A percentile compares a stretch with the other conserved stretches of the same genome.
Conservation (phyloP, 1,284 basidiomycete species). For the Ganoderma sp. region DNA sequence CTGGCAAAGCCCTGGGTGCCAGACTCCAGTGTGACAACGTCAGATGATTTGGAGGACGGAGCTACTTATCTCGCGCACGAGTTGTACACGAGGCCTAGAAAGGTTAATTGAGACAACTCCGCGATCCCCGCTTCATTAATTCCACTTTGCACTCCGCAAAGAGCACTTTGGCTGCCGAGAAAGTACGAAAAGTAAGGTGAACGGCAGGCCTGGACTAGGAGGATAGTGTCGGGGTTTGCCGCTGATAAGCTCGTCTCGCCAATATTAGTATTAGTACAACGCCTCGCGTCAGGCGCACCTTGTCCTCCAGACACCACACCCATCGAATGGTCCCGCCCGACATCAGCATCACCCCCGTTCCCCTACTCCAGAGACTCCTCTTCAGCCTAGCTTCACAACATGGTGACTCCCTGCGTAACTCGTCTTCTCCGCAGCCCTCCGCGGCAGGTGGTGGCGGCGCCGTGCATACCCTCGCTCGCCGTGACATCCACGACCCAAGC, state of each 20-base stretch:
- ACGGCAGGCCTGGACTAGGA: neutral
- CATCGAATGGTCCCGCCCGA: slow-evolving; percentile 42
- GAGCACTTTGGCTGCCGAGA: neutral
- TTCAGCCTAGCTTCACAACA: slow-evolving; percentile 51
- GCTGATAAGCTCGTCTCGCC: slow-evolving; percentile 30
- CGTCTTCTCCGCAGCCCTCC: slow-evolving; percentile 30
- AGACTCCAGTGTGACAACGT: neutral
- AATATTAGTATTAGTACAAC: slow-evolving; percentile 11
- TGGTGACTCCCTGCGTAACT: slow-evolving; percentile 47
- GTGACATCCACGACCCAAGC: slow-evolving; percentile 43
- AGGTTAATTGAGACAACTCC: slow-evolving; percentile 1
- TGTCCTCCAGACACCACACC: slow-evolving; percentile 24
- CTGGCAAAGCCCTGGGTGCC: neutral
- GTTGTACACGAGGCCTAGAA: neutral
- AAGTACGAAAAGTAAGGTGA: slow-evolving; percentile 1
- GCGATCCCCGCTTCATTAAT: neutral
- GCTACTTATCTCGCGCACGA: neutral
- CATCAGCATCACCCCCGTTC: slow-evolving; percentile 17
- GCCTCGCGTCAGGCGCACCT: slow-evolving; percentile 24
- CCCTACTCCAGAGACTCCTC: slow-evolving; percentile 49
- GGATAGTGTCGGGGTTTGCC: slow-evolving; percentile 16
- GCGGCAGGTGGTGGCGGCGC: slow-evolving; percentile 4
- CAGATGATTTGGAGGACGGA: neutral
- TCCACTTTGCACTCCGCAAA: neutral
- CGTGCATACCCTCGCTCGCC: slow-evolving; percentile 33